Base-by-base conservation (phyloP, 164 flowering plant species). In the Liquidambar formosana region DNA sequence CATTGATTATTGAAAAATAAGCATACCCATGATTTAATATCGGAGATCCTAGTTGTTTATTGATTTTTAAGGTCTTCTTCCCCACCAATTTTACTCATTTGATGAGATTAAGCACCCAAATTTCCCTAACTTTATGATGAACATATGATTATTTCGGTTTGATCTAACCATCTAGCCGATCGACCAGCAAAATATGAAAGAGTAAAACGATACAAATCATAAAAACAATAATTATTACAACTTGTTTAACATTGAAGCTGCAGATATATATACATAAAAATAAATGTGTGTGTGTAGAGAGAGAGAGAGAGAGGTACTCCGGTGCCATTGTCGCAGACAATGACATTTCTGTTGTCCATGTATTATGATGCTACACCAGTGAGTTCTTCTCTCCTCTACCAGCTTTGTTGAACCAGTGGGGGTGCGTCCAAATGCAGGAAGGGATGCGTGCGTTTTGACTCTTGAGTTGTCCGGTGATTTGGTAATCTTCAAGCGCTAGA, bases 291-390 rank as follows among this genome's bases (percentile, higher is more conserved):
- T 33, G 41, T 12, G 51, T 25, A 28, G 46, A 67, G 54, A 66
- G 27, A 67, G 58, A 66, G 21, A 65, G 51, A 45, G 62, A 67
- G 16, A 60, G 33, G 66, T 85, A 93, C 97, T 68, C 97, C 97
- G 25, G 98, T 93, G 86, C 97, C 98, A 74, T 91, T 89, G 81
- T 89, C 96, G 80, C 98, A 91, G 44, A 93, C 97, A 77, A 93
- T 89, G 57, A 93, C 98, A 47, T 88, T 84, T 69, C 77, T 75
- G 78, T 75, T 87, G 69, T 90, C 93, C 98, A 93, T 93, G 21
- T 33, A 8, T 38, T 33, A 33, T 33, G 41, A 6, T 33, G 6
- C 41, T 33, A 33, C 41, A 33, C 4, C 6, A 33, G 41, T 2
- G 41, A 33, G 41, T 33, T 33, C 41, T 33, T 33, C 41, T 33